phyloP scores from a whole-genome alignment of 805 yeast species.

The Saccharomycopsis sp. region DNA sequence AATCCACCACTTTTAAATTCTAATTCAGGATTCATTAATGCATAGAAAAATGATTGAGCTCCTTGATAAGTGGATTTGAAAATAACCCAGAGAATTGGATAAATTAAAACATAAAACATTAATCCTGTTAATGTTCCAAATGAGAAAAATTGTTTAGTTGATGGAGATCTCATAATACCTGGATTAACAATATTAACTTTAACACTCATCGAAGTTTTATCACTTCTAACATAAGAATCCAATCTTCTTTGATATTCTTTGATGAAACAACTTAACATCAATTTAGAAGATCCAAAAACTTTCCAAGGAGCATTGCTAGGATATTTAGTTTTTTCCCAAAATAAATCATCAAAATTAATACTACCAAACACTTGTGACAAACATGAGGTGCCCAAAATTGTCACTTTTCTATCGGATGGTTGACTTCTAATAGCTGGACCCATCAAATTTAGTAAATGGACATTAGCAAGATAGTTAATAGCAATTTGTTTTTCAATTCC shows the following conservation, averaged over 20 bases:
- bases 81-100: conserved; percentile 78
- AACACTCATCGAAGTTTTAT: conserved; percentile 55
- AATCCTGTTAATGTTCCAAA: conserved; percentile 64
- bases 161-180: conserved; percentile 82
- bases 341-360: conserved; percentile 49
- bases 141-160: conserved; percentile 67
- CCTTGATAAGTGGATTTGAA: conserved; percentile 72
- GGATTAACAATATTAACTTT: conserved; percentile 77
- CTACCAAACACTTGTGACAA: conserved; percentile 65
- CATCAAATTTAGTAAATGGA: conserved; percentile 66
- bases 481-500: conserved; percentile 85
- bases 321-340: conserved; percentile 51
- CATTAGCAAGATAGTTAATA: conserved; percentile 71
- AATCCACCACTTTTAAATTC: conserved; percentile 53
- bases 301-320: conserved; percentile 58
- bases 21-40: conserved; percentile 62
- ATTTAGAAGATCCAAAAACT: conserved; percentile 73
- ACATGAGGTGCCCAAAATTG: conserved; percentile 74
- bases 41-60: conserved; percentile 64
- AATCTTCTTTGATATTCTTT: conserved; percentile 65
- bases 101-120: conserved; percentile 51
- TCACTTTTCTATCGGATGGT: conserved; percentile 90
- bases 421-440: conserved; percentile 82
- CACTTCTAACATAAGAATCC: conserved; percentile 50
- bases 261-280: conserved; percentile 66